Evolutionary conservation across 768 basidiomycete species (phyloP).

Genomic region (Antrodiella citrinella): DNA sequence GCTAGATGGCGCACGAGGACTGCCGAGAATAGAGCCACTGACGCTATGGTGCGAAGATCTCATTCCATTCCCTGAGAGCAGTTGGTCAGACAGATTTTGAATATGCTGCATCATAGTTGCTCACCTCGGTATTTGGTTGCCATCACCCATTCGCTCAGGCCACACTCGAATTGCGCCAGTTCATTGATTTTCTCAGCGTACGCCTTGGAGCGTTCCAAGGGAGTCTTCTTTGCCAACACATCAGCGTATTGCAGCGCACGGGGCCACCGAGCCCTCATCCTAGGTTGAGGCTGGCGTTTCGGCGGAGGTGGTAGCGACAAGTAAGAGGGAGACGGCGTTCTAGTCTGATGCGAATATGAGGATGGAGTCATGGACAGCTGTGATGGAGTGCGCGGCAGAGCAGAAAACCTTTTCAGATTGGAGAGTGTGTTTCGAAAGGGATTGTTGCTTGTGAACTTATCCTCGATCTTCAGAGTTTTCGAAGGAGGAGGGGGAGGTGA

Average conservation of each 20-base stretch:
- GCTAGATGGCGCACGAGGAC: slow-evolving; percentile 2
- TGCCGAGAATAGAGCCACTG: background rate
- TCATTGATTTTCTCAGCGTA: slow-evolving; percentile 85
- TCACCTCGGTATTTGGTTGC: slow-evolving; percentile 50
- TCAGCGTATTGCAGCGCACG: slow-evolving; percentile 68
- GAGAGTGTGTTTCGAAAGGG: slow-evolving; percentile 19
- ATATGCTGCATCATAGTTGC: no score
- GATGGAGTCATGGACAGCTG: slow-evolving; percentile 13
- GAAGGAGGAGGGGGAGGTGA: slow-evolving; percentile 10
- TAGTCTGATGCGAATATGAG: slow-evolving; percentile 6
- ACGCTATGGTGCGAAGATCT: background rate
- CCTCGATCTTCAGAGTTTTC: slow-evolving; percentile 4
- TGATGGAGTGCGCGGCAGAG: slow-evolving; percentile 64
- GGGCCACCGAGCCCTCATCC: slow-evolving; percentile 38
- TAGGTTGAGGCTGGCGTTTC: slow-evolving; percentile 14
- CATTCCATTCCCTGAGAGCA: background rate
- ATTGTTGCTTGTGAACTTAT: slow-evolving; percentile 2
- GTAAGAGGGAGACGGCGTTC: slow-evolving; percentile 13
- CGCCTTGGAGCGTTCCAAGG: slow-evolving; percentile 59
- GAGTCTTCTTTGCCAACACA: slow-evolving; percentile 42
- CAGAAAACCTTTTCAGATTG: slow-evolving; percentile 37
- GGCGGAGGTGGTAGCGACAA: slow-evolving; percentile 5
- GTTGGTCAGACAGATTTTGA: background rate
- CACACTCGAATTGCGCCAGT: slow-evolving; percentile 65
- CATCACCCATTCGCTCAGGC: slow-evolving; percentile 68